Evolutionary conservation across 495 filamentous ascomycete genomes (phyloP).

Genomic region (Penicillium crystallinum): DNA sequence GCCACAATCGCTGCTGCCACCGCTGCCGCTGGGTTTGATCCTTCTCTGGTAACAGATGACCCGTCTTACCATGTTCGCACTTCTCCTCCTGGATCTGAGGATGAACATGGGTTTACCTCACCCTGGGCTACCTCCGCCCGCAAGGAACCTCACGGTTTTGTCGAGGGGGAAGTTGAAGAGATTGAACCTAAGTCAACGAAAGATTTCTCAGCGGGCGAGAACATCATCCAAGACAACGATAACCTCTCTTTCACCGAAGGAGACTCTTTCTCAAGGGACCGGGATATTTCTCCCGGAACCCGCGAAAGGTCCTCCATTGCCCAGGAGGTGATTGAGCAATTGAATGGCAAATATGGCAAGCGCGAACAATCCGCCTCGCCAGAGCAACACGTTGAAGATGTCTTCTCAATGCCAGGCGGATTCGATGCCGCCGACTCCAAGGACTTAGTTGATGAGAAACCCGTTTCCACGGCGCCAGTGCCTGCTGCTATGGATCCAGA

Average conservation of each 20-base stretch:
- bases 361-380: conserved; percentile 10
- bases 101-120: conserved; percentile 36
- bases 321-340: conserved; percentile 27
- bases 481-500: neutral
- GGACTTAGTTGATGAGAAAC: neutral
- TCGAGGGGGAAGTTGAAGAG: conserved; percentile 32
- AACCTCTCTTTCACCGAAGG: conserved; percentile 21
- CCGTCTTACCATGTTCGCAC: conserved; percentile 56
- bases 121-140: conserved; percentile 41
- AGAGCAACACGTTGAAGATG: conserved; percentile 15
- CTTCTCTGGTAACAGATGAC: conserved; percentile 64
- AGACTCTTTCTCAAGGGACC: conserved; percentile 10
- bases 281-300: neutral
- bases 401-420: conserved; percentile 38
- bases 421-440: conserved; percentile 26
- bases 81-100: conserved; percentile 58
- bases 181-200: conserved; percentile 12
- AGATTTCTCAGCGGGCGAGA: conserved; percentile 2
- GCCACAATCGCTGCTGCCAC: conserved; percentile 67
- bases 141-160: conserved; percentile 24
- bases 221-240: conserved; percentile 13
- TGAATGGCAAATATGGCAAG: conserved; percentile 18
- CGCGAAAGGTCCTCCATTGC: conserved; percentile 19
- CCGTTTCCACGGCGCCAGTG: neutral
- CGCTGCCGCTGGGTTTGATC: conserved; percentile 63